These are phyloP conservation scores for Penicillium sp. DNA, from an alignment of 2,329 filamentous ascomycete species.

Conservation along the genomic window DNA sequence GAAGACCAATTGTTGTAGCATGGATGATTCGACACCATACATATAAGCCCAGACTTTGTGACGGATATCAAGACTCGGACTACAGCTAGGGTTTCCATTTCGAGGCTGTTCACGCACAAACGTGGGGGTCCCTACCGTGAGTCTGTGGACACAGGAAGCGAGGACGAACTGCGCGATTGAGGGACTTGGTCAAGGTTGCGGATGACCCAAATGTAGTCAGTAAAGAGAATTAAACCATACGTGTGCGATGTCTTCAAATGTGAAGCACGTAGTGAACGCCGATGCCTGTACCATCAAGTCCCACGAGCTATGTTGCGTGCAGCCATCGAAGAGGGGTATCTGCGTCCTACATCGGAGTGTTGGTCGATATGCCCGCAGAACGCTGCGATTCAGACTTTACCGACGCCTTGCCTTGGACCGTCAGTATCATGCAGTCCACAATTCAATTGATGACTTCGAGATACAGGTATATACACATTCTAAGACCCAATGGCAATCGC, in stretches of 20 bases:
- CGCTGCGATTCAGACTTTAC: background rate
- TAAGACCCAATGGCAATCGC: background rate
- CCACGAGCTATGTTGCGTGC: background rate
- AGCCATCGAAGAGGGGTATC: background rate
- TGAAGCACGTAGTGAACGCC: background rate
- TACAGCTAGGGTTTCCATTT: constrained; percentile 16
- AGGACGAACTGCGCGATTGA: constrained; percentile 4
- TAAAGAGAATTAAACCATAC: too few species aligned
- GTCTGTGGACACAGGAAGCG: constrained; percentile 1
- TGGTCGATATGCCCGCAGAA: background rate
- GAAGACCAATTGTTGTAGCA: constrained; percentile 34
- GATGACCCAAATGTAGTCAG: too few species aligned
- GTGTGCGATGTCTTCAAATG: background rate
- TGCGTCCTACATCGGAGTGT: background rate
- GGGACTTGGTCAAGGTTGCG: too few species aligned
- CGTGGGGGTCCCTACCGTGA: constrained; percentile 23
- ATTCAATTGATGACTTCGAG: background rate
- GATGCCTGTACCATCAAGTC: background rate
- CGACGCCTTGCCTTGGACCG: background rate
- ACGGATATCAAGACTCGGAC: constrained; percentile 17
- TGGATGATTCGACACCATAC: constrained; percentile 42
- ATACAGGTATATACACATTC: background rate
- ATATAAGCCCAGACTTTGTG: constrained; percentile 30
- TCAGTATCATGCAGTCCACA: background rate
- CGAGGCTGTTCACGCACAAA: constrained; percentile 20